These are phyloP conservation scores for Paraphoma sp. DNA, from an alignment of 2,329 filamentous ascomycete genomes.

Conservation along the genomic window DNA sequence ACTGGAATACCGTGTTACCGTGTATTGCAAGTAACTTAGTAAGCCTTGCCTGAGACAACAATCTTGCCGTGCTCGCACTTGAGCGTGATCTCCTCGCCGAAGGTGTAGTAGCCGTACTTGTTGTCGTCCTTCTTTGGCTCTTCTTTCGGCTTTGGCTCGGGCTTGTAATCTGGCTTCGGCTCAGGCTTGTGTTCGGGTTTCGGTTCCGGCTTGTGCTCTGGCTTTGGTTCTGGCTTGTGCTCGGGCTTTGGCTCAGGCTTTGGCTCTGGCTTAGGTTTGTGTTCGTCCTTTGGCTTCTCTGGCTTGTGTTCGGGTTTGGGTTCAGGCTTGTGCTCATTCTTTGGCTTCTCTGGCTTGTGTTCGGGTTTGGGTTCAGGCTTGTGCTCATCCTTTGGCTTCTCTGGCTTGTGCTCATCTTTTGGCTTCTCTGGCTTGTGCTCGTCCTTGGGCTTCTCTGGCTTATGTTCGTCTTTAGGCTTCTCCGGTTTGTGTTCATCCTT, in stretches of 20 bases:
- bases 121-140: background rate
- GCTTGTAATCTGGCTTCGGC: background rate
- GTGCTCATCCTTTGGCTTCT: background rate
- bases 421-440: background rate
- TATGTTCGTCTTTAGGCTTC: too few relatives aligned
- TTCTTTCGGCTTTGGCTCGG: background rate
- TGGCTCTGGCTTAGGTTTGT: background rate
- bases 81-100: slow-evolving; percentile 2
- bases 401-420: background rate
- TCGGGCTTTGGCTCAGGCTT: background rate
- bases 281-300: too few relatives aligned
- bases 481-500: background rate
- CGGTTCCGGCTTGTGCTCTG: background rate
- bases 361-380: background rate
- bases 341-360: background rate
- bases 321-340: background rate
- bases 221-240: background rate
- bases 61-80: slow-evolving; percentile 2
- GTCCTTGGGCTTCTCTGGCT: background rate
- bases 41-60: background rate
- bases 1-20: too few relatives aligned
- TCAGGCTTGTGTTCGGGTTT: background rate
- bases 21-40: background rate
- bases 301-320: background rate
- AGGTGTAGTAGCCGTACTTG: slow-evolving; percentile 2